Evolutionary conservation across 2,329 filamentous ascomycete species (phyloP).

Genomic region (Chaetomium globosum): DNA sequence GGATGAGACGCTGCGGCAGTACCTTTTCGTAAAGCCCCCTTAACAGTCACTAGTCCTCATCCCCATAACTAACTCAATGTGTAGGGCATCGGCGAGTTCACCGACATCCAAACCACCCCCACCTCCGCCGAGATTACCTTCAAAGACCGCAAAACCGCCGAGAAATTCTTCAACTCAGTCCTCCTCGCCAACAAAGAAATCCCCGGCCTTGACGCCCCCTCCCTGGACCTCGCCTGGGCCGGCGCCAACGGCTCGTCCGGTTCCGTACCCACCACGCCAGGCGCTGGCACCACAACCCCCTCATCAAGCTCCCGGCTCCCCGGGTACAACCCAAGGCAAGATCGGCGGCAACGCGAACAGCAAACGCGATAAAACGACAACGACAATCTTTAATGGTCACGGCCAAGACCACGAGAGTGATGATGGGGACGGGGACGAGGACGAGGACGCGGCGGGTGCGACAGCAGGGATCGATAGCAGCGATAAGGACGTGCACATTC

Average conservation of each 20-base stretch:
- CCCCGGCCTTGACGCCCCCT: constrained; percentile 62
- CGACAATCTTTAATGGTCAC: background rate
- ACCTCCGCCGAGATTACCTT: constrained; percentile 61
- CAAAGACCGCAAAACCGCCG: constrained; percentile 69
- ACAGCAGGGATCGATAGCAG: constrained; percentile 16
- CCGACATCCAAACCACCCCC: constrained; percentile 56
- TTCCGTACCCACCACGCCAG: constrained; percentile 26
- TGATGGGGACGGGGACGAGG: constrained; percentile 47
- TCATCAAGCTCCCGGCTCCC: constrained; percentile 1
- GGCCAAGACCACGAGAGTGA: constrained; percentile 32
- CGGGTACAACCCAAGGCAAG: constrained; percentile 1
- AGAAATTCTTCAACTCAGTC: constrained; percentile 66
- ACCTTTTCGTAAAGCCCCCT: constrained; percentile 62
- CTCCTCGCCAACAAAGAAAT: constrained; percentile 54
- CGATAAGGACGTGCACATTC: constrained; percentile 37
- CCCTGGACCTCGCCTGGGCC: constrained; percentile 67
- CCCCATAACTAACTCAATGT: constrained; percentile 36
- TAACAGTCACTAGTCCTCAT: background rate
- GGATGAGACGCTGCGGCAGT: constrained; percentile 71
- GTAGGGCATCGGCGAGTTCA: constrained; percentile 65
- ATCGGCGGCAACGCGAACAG: background rate
- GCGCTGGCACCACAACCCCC: background rate
- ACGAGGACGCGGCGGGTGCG: background rate
- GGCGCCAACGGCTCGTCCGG: constrained; percentile 27
- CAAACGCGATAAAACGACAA: background rate